Percentiles rank a stretch among this genome's conserved stretches.
Evolutionary conservation across 2,329 filamentous ascomycete species (phyloP).

Genomic region (Tolypocladium ovalisporum): DNA sequence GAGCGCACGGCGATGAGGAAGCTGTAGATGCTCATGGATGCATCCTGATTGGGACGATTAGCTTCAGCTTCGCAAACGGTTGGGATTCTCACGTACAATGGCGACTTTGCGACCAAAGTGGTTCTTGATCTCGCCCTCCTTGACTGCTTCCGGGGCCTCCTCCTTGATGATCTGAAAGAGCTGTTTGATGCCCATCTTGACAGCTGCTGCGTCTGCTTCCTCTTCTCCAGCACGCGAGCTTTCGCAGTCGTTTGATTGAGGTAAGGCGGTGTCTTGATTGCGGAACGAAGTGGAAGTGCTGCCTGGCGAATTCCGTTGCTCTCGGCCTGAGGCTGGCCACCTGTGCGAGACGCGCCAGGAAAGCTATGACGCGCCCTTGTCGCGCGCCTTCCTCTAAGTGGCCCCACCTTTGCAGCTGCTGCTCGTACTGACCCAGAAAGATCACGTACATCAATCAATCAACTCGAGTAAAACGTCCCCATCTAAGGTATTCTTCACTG

Average conservation of each 20-base stretch:
- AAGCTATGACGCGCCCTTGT: conserved; percentile 17
- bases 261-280: neutral
- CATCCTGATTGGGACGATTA: conserved; percentile 18
- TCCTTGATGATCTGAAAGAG: conserved; percentile 78
- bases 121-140: conserved; percentile 96
- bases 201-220: neutral
- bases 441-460: no score
- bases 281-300: neutral
- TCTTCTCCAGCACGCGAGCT: neutral
- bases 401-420: neutral
- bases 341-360: conserved; percentile 1
- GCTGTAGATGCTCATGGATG: conserved; percentile 97
- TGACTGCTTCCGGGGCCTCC: conserved; percentile 89
- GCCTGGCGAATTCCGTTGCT: neutral
- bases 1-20: conserved; percentile 97
- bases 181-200: conserved; percentile 56
- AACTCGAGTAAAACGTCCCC: no score
- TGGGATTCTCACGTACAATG: conserved; percentile 54
- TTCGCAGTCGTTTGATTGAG: neutral
- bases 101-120: conserved; percentile 98
- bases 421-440: no score
- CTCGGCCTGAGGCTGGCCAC: neutral
- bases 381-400: conserved; percentile 7
- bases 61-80: neutral
- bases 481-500: no score